Evolutionary conservation across 352 stramenopile genomes (phyloP).

Genomic region (Globisporangium carolinianum): DNA sequence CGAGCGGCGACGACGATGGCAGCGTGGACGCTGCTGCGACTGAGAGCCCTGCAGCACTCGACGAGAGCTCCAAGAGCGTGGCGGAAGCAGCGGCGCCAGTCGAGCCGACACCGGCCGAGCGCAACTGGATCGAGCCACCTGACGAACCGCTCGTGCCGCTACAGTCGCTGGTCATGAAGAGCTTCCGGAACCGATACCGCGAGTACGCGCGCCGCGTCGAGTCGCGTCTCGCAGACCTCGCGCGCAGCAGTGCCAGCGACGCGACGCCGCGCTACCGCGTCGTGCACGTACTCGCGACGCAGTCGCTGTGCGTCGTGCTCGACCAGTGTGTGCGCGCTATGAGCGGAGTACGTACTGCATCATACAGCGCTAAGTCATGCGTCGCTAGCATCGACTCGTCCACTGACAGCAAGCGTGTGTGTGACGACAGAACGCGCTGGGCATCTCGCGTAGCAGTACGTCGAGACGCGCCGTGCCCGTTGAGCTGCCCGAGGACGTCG

Average conservation of each 20-base stretch:
- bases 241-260: neutral
- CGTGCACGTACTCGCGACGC: slow-evolving; percentile 34
- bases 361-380: neutral
- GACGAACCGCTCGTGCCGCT: slow-evolving; percentile 30
- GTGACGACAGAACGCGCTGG: slow-evolving; percentile 27
- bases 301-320: slow-evolving; percentile 39
- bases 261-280: slow-evolving; percentile 18
- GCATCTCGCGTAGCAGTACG: slow-evolving; percentile 31
- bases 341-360: slow-evolving; percentile 32
- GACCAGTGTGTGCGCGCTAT: slow-evolving; percentile 56
- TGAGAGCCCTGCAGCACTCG: slow-evolving; percentile 9
- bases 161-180: slow-evolving; percentile 16
- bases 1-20: neutral
- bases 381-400: no score
- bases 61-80: neutral
- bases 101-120: slow-evolving; percentile 22
- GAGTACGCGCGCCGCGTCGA: slow-evolving; percentile 23
- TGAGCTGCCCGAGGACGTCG: slow-evolving; percentile 33
- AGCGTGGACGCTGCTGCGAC: slow-evolving; percentile 2
- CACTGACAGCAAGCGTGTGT: neutral
- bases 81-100: slow-evolving; percentile 1
- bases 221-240: slow-evolving; percentile 6
- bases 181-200: slow-evolving; percentile 25
- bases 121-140: slow-evolving; percentile 28
- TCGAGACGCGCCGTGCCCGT: slow-evolving; percentile 29